Base-by-base conservation (phyloP, 257 asterid species). In the Phtheirospermum japonicum region DNA sequence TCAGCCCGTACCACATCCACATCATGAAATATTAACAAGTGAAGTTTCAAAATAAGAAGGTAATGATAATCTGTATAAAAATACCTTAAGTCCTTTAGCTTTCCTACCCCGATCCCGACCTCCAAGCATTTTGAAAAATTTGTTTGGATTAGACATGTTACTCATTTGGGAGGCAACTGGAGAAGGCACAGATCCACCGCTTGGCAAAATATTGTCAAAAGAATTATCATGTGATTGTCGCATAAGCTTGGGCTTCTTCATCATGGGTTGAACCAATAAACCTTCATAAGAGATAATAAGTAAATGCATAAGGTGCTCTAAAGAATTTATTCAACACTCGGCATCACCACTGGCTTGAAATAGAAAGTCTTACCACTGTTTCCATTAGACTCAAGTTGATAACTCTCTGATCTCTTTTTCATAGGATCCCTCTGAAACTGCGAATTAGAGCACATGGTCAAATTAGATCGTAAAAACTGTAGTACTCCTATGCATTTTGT, bases 161-260 rank as follows among this genome's bases (percentile, higher is more conserved):
- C 97, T 85, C 73, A 85, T 76, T 74, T 87, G 97, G 71, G 99
- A 85, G 75, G 90, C 89, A 33, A 64, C 90, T 30, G 99, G 96
- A 52, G 97, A 84, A 75, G 95, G 92, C 69, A 75, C 77, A 66
- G 96, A 77, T 16, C 85, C 90, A 59, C 80, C 81, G 69, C 65
- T 66, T 54, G 90, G 85, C 40, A 77, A 70, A 55, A 80, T 50
- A 75, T 82, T 83, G 73, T 93, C 95, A 73, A 74, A 82, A 71
- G 90, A 75, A 75, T 68, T 81, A 75, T 94, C 97, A 31, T 75
- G 81, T 40, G 86, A 75, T 69, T 76, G 92, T 60, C 88, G 77
- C 80, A 79, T 76, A 69, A 75, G 73, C 85, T 94, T 93, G 0
- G 89, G 92, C 77, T 85, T 94, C 90, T 87, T 94, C 58, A 66